Evolutionary conservation across 1,284 basidiomycete genomes (phyloP).

Genomic region (Rhodotorula sp.): DNA sequence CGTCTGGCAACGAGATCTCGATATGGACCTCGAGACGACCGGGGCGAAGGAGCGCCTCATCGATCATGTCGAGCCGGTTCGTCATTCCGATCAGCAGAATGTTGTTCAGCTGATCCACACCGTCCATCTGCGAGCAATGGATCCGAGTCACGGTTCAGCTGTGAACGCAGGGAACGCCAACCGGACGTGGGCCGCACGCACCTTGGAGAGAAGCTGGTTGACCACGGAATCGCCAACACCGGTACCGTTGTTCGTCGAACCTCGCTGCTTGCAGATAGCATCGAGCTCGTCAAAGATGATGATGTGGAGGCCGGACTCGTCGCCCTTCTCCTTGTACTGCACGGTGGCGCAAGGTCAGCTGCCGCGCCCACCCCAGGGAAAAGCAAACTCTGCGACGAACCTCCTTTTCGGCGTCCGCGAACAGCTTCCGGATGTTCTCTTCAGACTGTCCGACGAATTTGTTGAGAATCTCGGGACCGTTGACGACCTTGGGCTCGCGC

Average conservation of each 20-base stretch:
- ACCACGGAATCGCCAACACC: conserved; percentile 98
- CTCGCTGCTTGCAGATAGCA: conserved; percentile 98
- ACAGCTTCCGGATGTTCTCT: conserved; percentile 97
- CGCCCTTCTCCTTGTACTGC: conserved; percentile 96
- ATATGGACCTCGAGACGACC: conserved; percentile 99
- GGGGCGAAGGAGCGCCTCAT: conserved; percentile 93
- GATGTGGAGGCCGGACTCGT: conserved; percentile 96
- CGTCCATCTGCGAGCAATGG: conserved; percentile 74
- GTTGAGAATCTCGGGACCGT: conserved; percentile 95
- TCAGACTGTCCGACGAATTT: conserved; percentile 98
- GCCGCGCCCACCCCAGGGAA: no score
- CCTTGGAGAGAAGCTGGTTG: conserved; percentile 97
- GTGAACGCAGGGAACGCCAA: no score
- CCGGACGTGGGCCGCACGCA: conserved; percentile 45
- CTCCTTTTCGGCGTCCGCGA: conserved; percentile 97
- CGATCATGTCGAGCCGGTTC: conserved; percentile 98
- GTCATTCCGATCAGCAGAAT: conserved; percentile 99
- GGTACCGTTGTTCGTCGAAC: conserved; percentile 73
- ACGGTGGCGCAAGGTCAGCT: not conserved
- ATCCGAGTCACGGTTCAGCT: not conserved
- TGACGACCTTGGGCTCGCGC: conserved; percentile 96
- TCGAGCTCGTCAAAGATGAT: conserved; percentile 99
- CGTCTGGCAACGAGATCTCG: conserved; percentile 97
- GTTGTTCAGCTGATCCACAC: conserved; percentile 98
- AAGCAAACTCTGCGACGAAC: conserved; percentile 51